phyloP scores from a whole-genome alignment of 2,329 filamentous ascomycete species.

The Metarhizium anisopliae region DNA sequence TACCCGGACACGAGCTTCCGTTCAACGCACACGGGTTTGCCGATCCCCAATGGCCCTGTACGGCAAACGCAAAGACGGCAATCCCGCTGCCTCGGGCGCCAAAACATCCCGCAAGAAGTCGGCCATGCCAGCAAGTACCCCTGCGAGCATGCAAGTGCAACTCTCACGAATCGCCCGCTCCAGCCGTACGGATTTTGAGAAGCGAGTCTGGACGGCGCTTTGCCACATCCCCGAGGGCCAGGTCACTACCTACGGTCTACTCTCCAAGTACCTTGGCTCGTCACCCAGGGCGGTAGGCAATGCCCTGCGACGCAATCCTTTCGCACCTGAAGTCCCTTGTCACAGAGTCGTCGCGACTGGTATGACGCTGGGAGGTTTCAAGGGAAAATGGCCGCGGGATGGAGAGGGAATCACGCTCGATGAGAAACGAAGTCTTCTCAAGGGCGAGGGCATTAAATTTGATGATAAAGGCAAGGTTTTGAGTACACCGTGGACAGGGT shows the following conservation, averaged over 20 bases:
- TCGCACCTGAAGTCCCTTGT: constrained; percentile 73
- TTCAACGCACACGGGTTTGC: too few relatives aligned
- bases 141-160: constrained; percentile 26
- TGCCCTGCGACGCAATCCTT: constrained; percentile 69
- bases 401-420: constrained; percentile 54
- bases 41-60: too few relatives aligned
- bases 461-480: constrained; percentile 50
- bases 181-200: constrained; percentile 44
- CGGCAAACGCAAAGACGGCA: neutral
- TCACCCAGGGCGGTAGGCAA: constrained; percentile 72
- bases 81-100: neutral
- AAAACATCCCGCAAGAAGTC: neutral
- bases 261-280: constrained; percentile 59
- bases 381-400: constrained; percentile 53
- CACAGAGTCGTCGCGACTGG: constrained; percentile 71
- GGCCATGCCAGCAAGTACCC: neutral
- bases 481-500: constrained; percentile 43
- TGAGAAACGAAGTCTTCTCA: constrained; percentile 54
- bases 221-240: constrained; percentile 67
- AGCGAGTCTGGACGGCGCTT: constrained; percentile 60
- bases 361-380: constrained; percentile 63
- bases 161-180: constrained; percentile 36
- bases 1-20: too few relatives aligned
- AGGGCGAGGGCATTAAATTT: constrained; percentile 55
- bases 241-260: constrained; percentile 68